Conservation (phyloP, 345 rosid genomes). For the Corchorus capsularis region DNA sequence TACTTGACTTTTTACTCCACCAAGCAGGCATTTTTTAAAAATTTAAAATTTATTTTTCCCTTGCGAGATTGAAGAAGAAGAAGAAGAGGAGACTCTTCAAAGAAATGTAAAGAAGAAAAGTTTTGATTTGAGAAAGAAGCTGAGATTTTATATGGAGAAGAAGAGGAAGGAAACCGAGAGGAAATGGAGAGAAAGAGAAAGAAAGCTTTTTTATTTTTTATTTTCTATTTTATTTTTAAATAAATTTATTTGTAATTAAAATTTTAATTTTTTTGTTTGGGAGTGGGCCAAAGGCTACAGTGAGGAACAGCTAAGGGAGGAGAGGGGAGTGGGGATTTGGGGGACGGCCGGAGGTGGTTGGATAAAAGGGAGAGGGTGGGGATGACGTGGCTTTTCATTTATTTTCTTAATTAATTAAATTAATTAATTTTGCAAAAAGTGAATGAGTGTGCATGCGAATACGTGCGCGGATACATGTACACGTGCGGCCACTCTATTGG, state of each 20-base stretch:
- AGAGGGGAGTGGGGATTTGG: neutral
- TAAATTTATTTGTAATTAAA: neutral
- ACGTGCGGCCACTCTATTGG: neutral
- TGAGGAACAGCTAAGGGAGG: slow-evolving; percentile 36
- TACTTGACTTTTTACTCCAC: slow-evolving; percentile 68
- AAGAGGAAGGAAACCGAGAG: slow-evolving; percentile 17
- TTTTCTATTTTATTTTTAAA: neutral
- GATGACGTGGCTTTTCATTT: slow-evolving; percentile 7
- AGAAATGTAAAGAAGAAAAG: slow-evolving; percentile 18
- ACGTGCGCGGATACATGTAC: too few relatives aligned
- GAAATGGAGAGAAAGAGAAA: slow-evolving; percentile 22
- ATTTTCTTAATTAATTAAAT: neutral
- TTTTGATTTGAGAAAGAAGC: slow-evolving; percentile 3
- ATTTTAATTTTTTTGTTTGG: neutral
- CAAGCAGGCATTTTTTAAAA: slow-evolving; percentile 64
- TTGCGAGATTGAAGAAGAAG: neutral
- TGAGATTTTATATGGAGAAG: slow-evolving; percentile 17
- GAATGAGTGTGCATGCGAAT: too few relatives aligned
- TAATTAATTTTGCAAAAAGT: neutral
- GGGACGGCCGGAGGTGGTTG: slow-evolving; percentile 51
- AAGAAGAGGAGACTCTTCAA: neutral
- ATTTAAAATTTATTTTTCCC: neutral
- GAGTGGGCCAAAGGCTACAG: slow-evolving; percentile 26
- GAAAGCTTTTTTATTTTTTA: neutral
- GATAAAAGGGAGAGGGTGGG: slow-evolving; percentile 20